Evolutionary conservation across 805 yeast species (phyloP), one percentile per base, ranked within the genome.

Genomic region (Yarrowia deformans): DNA sequence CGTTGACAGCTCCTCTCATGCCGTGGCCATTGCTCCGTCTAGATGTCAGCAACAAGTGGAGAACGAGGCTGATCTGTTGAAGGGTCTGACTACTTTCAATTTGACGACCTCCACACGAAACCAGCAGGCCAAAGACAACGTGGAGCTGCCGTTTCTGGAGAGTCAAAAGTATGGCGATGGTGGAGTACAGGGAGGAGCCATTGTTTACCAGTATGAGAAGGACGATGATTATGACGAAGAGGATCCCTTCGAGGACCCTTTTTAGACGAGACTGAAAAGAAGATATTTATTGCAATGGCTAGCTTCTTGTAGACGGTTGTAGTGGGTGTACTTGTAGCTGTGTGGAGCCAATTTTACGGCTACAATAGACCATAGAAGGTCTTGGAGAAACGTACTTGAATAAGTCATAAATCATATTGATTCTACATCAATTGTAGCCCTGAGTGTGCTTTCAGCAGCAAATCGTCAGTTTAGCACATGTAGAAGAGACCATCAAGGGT

Each of bases 151-250:
- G n/a, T 94, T 83, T 77, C 80, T 94, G 81, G 90, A 90, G 72
- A 98, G 98, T 0, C 98, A 94, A 75, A 82, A 85, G 69, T 72
- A 77, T 13, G 81, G 79, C 42, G 80, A 82, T 18, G 78, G 83
- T 39, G 90, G 89, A 23, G 85, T 87, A 42, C 80, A 85, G 63
- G 97, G 97, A 68, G 97, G 98, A 19, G 98, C 99, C 0, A 93
- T 95, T 73, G 97, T 94, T 4, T 94, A 94, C 76, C 95, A 95
- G 76, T 95, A 88, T 76, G 98, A 95, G 75, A 91, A 93, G 76
- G 98, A 94, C 77, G 99, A 94, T 77, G 99, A 94, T 78, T 94
- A 93, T 76, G 99, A 94, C 75, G 99, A 94, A 77, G 98, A 95
- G 74, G 99, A 94, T 78, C 98, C 98, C 0, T 94, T 88, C 75